Base-by-base conservation (phyloP, 2,329 filamentous ascomycete species). In the Paraphoma chrysanthemicola region DNA sequence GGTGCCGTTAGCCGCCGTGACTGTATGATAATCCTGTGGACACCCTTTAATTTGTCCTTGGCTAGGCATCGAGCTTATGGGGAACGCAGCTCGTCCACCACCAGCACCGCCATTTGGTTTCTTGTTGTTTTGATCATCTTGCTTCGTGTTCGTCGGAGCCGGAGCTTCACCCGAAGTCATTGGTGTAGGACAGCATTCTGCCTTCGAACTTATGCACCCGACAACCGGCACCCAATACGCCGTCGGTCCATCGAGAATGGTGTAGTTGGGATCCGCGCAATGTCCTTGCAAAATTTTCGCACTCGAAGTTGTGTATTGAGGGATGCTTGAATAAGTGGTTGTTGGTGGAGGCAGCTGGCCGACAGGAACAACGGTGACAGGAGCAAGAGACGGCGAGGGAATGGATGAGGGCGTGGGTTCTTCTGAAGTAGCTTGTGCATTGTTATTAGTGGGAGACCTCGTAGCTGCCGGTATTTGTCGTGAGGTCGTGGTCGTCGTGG, bases 11-110 rank as follows among this genome's bases (percentile, higher is more conserved):
- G 17, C 28, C 18, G 17, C 44, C 10, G 44, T 47, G n/a, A 66
- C 53, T 18, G 62, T 62, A 38, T 61, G 58, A 47, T 67, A 67
- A 38, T 67, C 64, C 33, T 60, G 43, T 5, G 64, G 64, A 42
- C 64, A 67, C 9, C 58, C 58, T 14, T 29, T 57, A 36, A 60
- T 39, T 29, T 23, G 44, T 10, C 58, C 58, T 29, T 60, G 58
- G 29, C 48, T 55, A 4, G 58, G 58, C 30, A 61, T 6, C 30
- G 51, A 31, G 3, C 51, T 53, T 14, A 57, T 56, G 5, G 58
- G 58, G 41, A 61, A 61, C 17, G 57, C 48, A 16, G 58, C 58
- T 2, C 49, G 33, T 16, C 29, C 44, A 33, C 30, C 47, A 31
- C 42, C 46, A 10, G 23, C 38, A n/a, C 38, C 36, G 6, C 41